Evolutionary conservation across 2,329 filamentous ascomycete species (phyloP).

Genomic region (Colletotrichum coccodes): DNA sequence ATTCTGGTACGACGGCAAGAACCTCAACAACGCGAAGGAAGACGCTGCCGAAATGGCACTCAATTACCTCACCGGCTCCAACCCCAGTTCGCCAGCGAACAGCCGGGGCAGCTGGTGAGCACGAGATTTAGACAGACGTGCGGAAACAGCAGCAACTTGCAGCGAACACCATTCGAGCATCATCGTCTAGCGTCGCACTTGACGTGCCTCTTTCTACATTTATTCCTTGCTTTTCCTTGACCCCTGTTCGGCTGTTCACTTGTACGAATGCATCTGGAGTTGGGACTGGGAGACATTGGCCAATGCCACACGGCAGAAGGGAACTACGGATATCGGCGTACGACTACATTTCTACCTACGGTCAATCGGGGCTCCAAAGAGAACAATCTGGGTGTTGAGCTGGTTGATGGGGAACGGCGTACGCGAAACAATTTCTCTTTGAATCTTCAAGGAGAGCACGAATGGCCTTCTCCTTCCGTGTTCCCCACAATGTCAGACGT

Average conservation of each 20-base stretch:
- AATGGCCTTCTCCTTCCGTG: background rate
- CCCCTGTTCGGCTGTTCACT: conserved; percentile 19
- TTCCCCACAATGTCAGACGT: conserved; percentile 5
- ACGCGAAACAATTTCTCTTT: conserved; percentile 1
- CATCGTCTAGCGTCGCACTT: conserved; percentile 23
- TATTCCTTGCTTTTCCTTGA: conserved; percentile 2
- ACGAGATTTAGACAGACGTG: background rate
- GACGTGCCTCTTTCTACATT: background rate
- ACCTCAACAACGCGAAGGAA: conserved; percentile 87
- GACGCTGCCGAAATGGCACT: conserved; percentile 89
- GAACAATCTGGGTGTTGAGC: conserved; percentile 2
- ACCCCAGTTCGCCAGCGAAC: conserved; percentile 51
- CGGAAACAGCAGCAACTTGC: background rate
- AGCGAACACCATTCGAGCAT: conserved; percentile 22
- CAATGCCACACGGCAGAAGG: conserved; percentile 32
- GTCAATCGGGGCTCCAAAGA: conserved; percentile 11
- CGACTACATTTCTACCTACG: conserved; percentile 28
- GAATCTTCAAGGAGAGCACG: background rate
- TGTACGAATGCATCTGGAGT: conserved; percentile 35
- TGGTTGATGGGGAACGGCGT: conserved; percentile 3
- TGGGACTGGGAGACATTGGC: conserved; percentile 29
- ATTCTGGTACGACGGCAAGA: conserved; percentile 92
- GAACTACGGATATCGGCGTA: conserved; percentile 33
- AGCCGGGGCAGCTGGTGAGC: conserved; percentile 32
- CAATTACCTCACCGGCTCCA: conserved; percentile 61